These are phyloP conservation scores for Potentilla sterilis DNA, from an alignment of 306 rosid species.

Conservation along the genomic window DNA sequence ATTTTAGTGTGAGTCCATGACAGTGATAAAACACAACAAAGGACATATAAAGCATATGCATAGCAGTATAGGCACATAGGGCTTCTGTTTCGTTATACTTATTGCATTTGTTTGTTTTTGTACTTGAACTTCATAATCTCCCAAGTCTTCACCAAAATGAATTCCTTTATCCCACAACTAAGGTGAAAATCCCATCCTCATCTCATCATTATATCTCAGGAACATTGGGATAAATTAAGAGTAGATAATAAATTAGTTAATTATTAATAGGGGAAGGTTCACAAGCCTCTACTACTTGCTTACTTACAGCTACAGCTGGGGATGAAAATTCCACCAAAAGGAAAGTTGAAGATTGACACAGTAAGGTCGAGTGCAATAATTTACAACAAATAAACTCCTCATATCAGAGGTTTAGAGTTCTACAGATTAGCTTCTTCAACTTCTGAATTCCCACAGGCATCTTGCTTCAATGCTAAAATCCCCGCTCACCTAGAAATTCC, in stretches of 20 bases:
- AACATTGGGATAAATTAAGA: background rate
- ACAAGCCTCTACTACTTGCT: slow-evolving; percentile 37
- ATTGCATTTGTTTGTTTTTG: background rate
- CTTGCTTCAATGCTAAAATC: slow-evolving; percentile 33
- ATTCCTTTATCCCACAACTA: background rate
- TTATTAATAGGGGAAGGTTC: slow-evolving; percentile 33
- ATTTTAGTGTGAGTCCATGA: background rate
- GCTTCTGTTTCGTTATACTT: background rate
- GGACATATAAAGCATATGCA: slow-evolving; percentile 1
- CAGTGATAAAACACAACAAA: slow-evolving; percentile 1
- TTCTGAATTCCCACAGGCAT: slow-evolving; percentile 47
- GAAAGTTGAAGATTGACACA: slow-evolving; percentile 49
- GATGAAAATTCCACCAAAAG: slow-evolving; percentile 42
- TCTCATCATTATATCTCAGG: background rate
- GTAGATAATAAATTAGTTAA: slow-evolving; percentile 42
- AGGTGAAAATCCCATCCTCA: background rate
- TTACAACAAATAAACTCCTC: slow-evolving; percentile 42
- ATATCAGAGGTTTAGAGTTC: slow-evolving; percentile 32
- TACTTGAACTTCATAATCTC: background rate
- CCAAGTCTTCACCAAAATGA: background rate
- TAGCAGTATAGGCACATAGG: background rate
- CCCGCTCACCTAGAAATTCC: slow-evolving; percentile 62
- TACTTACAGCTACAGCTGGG: slow-evolving; percentile 41
- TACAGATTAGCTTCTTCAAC: slow-evolving; percentile 48
- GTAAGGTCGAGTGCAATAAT: slow-evolving; percentile 54